Evolutionary conservation across 805 yeast genomes (phyloP).

Genomic region (Pichia heedii): DNA sequence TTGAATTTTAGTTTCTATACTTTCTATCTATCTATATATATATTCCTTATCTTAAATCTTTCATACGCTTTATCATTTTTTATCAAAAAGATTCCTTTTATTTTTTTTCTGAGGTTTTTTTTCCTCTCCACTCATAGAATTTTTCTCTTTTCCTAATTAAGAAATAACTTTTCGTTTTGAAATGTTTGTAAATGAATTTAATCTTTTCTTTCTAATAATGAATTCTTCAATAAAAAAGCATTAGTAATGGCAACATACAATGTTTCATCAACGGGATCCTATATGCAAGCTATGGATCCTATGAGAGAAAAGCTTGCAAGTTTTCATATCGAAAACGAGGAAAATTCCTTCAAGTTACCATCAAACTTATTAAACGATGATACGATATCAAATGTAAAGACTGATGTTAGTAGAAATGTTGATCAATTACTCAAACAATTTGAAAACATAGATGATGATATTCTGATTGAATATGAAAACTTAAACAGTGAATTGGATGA

Average conservation of each 20-base stretch:
- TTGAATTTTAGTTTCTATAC: too few species aligned
- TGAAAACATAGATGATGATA: slow-evolving; percentile 21
- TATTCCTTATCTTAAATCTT: too few species aligned
- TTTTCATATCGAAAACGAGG: slow-evolving; percentile 23
- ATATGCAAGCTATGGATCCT: slow-evolving; percentile 68
- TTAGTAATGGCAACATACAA: slow-evolving; percentile 40
- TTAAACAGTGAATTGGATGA: background rate
- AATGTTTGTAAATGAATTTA: too few species aligned
- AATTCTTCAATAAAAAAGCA: background rate
- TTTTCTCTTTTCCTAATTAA: too few species aligned
- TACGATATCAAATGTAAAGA: slow-evolving; percentile 14
- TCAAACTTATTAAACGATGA: slow-evolving; percentile 27
- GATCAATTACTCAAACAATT: slow-evolving; percentile 23
- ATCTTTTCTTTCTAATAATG: too few species aligned
- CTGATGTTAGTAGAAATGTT: slow-evolving; percentile 19
- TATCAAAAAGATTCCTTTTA: too few species aligned
- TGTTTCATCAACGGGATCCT: slow-evolving; percentile 62
- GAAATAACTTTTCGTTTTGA: too few species aligned
- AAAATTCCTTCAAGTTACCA: slow-evolving; percentile 18
- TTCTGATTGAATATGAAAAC: slow-evolving; percentile 12
- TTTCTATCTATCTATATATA: too few species aligned
- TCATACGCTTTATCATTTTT: too few species aligned
- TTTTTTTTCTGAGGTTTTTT: too few species aligned
- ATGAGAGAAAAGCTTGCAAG: slow-evolving; percentile 43
- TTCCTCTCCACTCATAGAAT: too few species aligned